Evolutionary conservation across 1,139 yeast genomes (phyloP).

Genomic region (Hansenula sp.): DNA sequence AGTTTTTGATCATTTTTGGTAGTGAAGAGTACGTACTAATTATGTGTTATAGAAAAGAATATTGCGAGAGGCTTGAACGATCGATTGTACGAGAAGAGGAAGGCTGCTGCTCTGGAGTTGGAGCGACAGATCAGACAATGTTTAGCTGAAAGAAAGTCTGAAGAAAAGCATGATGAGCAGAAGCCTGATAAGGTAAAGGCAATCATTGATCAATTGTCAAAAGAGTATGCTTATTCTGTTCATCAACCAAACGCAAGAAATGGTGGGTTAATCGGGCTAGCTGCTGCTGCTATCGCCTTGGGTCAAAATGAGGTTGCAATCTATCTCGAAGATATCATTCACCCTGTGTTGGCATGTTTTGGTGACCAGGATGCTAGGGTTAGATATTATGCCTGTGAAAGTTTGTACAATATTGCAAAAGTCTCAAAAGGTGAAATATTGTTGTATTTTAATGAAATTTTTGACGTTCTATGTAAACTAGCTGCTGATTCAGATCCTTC

Average conservation of each 20-base stretch:
- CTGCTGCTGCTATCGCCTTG: constrained; percentile 74
- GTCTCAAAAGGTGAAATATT: constrained; percentile 95
- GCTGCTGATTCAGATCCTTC: constrained; percentile 91
- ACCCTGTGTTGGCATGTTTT: constrained; percentile 92
- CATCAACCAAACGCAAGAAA: constrained; percentile 73
- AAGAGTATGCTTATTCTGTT: constrained; percentile 72
- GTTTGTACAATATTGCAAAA: constrained; percentile 92
- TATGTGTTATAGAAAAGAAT: constrained; percentile 47
- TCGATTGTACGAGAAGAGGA: constrained; percentile 89
- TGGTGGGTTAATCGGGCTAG: constrained; percentile 73
- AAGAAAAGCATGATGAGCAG: not conserved
- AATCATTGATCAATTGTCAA: constrained; percentile 62
- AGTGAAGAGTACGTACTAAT: constrained; percentile 1
- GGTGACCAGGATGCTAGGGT: constrained; percentile 97
- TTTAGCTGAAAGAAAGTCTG: constrained; percentile 48
- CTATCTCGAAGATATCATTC: constrained; percentile 81
- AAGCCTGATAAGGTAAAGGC: constrained; percentile 60
- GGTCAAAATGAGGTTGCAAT: constrained; percentile 66
- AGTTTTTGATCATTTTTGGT: no score
- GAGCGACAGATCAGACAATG: constrained; percentile 77
- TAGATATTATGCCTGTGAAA: constrained; percentile 95
- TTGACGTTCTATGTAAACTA: constrained; percentile 84
- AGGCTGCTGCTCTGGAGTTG: constrained; percentile 87
- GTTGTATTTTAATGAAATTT: constrained; percentile 87
- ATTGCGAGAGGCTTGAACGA: constrained; percentile 83